Base-by-base conservation (phyloP, 2,329 filamentous ascomycete species). In the Fusarium sambucinum region DNA sequence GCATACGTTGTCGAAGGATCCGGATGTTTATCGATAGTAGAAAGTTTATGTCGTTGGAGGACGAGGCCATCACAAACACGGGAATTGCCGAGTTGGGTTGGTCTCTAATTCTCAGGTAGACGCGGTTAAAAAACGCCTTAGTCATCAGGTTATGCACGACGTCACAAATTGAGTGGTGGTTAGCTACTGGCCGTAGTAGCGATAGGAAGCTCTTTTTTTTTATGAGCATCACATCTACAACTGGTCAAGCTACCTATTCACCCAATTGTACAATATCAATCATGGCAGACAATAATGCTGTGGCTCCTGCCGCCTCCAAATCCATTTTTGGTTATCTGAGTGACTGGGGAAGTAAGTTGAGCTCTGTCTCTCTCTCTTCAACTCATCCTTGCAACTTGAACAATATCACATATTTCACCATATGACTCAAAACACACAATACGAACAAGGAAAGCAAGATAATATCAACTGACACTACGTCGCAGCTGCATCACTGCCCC, bases 401-500 rank as follows among this genome's bases (percentile, higher is more conserved):
- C 27, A 29, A 30, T 45, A 37, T 50, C 46, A 50, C 46, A 50
- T 40, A 23, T n/a, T n/a, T 41, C 35, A 46, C 11, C 32, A n/a
- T 35, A 21, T 59, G 55, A 53, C 42, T 44, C 50, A 23, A 40
- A 53, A 35, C 21, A 13, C 21, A 17, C 6, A 17, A 51, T 51
- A 51, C 47, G 33, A 51, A 51, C 12, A 48, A 21, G 14, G 16
- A 6, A 14, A 50, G 21, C 35, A 46, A 21, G 48, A 45, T 33
- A 59, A 38, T 19, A 47, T 42, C 33, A 35, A 63, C 63, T 69
- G 44, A 66, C 35, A 44, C 9, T 17, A 44, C n/a, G 44, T 46
- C 42, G 19, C 69, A 89, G 87, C 82, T 55, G 84, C 82, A 44
- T 83, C 86, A 48, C 76, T 89, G 35, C 83, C 87, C 2, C 81